Evolutionary conservation across 208 protist genomes (phyloP), one percentile per base, ranked within the genome.

Genomic region (Trypanosoma boissoni): DNA sequence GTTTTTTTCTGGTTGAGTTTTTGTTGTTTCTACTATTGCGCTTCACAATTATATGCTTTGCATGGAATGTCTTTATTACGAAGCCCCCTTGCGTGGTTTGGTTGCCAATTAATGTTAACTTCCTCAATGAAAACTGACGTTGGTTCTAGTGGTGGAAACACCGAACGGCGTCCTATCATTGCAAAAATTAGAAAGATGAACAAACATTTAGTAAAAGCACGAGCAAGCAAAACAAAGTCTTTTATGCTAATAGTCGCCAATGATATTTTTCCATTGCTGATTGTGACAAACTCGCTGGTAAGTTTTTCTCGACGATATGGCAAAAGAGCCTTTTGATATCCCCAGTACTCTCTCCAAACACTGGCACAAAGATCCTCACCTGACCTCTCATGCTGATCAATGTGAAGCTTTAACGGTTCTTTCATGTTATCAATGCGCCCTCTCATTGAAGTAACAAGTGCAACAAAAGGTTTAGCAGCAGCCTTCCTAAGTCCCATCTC

Each of bases 261-360:
- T 37, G 80, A 67, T 55, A 80, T 54, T 45, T 74, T 44, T 0
- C 78, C 80, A 1, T 58, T 73, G 14, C 46, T 26, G 31, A 91
- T 39, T 58, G 79, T 71, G 3, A 4, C 12, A 0, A 68, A 45
- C 60, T 91, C 80, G 23, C 36, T 55, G 49, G 45, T 31, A 23
- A 92, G 59, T 57, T 80, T 75, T 32, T 66, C 37, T 43, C 58
- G 68, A 48, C 85, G 85, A 65, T 87, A 83, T 14, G 72, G 58
- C 29, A 92, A 45, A 41, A 92, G 75, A 6, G 57, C 57, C 12
- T 65, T 68, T 64, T 92, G 85, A 32, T 65, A 70, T 7, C 63
- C 59, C 27, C 74, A 65, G 61, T 87, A 92, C 64, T 92, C 85
- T 32, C 64, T 63, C 85, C 85, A 92, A 49, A 92, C 76, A 14